Conservation (phyloP, 129 eudicot species). For the sunflower (Helianthus annuus) region DNA sequence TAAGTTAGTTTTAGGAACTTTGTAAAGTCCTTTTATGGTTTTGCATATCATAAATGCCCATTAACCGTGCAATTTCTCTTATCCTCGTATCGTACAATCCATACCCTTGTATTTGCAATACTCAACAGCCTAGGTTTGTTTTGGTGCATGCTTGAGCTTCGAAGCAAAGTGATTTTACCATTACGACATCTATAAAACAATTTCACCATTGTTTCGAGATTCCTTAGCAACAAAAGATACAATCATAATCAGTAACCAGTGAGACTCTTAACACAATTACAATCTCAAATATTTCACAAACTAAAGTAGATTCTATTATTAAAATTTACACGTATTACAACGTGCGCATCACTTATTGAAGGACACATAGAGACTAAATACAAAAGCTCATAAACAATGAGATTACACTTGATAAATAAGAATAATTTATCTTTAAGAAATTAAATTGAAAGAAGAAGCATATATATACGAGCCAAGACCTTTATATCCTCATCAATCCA, state of each 20-base stretch:
- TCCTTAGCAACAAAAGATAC: too few relatives aligned
- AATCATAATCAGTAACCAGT: not conserved
- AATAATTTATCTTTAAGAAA: not conserved
- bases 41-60: too few relatives aligned
- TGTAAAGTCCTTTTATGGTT: too few relatives aligned
- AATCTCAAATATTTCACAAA: not conserved
- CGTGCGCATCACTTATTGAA: conserved; percentile 12
- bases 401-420: conserved; percentile 2
- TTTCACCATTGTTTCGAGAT: too few relatives aligned
- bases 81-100: too few relatives aligned
- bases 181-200: too few relatives aligned
- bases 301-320: conserved; percentile 4
- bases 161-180: too few relatives aligned
- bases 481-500: conserved; percentile 36
- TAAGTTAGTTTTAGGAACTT: too few relatives aligned
- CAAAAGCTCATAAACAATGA: not conserved
- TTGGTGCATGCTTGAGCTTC: too few relatives aligned
- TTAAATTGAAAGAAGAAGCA: conserved; percentile 1
- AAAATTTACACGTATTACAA: not conserved
- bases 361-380: conserved; percentile 10
- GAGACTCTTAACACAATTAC: not conserved
- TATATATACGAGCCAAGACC: conserved; percentile 10
- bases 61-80: too few relatives aligned
- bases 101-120: too few relatives aligned
- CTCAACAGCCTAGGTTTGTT: too few relatives aligned